Conservation (phyloP, 371 early-diverging fungal genomes). For the Mortierella sp. region DNA sequence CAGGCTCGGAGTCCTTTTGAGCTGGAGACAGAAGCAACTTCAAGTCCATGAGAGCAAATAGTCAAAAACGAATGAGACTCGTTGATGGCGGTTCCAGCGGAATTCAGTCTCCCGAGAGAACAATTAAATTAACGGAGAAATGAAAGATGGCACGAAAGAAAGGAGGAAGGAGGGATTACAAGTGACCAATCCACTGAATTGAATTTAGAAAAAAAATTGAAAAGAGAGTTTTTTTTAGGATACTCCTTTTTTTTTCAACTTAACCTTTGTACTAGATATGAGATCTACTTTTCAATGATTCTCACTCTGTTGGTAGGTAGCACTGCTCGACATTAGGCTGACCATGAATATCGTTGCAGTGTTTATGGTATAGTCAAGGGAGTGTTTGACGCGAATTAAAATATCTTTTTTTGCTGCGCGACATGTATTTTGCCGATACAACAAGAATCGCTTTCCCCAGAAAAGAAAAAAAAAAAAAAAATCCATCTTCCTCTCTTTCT, state of each 20-base stretch:
- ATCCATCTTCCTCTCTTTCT: no score
- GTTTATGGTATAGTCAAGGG: no score
- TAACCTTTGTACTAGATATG: not conserved
- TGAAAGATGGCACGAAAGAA: conserved; percentile 2
- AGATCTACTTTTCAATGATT: not conserved
- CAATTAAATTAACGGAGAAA: not conserved
- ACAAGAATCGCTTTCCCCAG: not conserved
- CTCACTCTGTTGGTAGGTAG: not conserved
- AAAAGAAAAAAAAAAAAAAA: conserved; percentile 1
- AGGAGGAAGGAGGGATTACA: not conserved
- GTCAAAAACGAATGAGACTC: not conserved
- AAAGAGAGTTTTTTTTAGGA: conserved; percentile 9
- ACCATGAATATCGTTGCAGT: no score
- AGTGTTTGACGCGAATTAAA: no score
- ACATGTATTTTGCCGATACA: no score
- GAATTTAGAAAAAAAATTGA: not conserved
- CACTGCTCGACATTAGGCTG: no score
- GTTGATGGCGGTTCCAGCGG: conserved; percentile 6
- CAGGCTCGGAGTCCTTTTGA: conserved; percentile 52
- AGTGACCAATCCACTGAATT: conserved; percentile 12
- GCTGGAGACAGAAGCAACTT: conserved; percentile 50
- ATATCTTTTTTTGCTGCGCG: no score
- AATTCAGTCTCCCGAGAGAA: conserved; percentile 11
- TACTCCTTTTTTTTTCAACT: not conserved
- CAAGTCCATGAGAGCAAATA: conserved; percentile 41